Evolutionary conservation across 257 asterid species (phyloP).

Genomic region (Solanum virginianum): DNA sequence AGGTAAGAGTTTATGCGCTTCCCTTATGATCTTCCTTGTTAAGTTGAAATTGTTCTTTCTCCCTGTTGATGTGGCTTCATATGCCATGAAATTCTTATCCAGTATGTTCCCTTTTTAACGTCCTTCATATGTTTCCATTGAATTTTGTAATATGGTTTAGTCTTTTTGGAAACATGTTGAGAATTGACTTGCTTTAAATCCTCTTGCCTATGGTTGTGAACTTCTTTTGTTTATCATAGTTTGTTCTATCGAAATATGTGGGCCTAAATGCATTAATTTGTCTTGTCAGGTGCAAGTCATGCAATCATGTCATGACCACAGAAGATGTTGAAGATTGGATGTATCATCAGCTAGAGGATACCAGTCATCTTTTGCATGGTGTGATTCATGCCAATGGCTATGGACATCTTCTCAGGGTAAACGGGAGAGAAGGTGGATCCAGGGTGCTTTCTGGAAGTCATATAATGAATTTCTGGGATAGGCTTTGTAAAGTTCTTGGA

Average conservation of each 20-base stretch:
- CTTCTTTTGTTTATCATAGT: not conserved
- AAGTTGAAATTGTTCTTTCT: not conserved
- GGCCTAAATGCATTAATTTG: not conserved
- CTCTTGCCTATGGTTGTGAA: not conserved
- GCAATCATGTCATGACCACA: constrained; percentile 65
- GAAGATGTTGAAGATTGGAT: constrained; percentile 95
- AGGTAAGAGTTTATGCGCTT: constrained; percentile 31
- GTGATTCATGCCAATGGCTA: constrained; percentile 82
- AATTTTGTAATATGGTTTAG: not conserved
- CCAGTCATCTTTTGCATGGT: constrained; percentile 79
- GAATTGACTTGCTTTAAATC: not conserved
- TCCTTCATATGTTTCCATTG: not conserved
- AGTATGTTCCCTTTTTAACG: not conserved
- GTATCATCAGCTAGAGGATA: constrained; percentile 79
- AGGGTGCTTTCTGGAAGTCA: constrained; percentile 64
- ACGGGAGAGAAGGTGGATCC: constrained; percentile 98
- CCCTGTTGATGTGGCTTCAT: not conserved
- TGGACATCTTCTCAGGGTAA: constrained; percentile 92
- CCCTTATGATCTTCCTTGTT: not conserved
- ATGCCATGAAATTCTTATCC: not conserved
- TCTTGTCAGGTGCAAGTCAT: constrained; percentile 62
- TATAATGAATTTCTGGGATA: constrained; percentile 88
- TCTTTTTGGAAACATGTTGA: not conserved
- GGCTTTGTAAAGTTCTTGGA: constrained; percentile 68
- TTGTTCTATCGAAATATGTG: not conserved